Percentiles rank a stretch among this genome's conserved stretches.
Evolutionary conservation across 2,329 filamentous ascomycete genomes (phyloP).

Genomic region (Raffaelea arxii): DNA sequence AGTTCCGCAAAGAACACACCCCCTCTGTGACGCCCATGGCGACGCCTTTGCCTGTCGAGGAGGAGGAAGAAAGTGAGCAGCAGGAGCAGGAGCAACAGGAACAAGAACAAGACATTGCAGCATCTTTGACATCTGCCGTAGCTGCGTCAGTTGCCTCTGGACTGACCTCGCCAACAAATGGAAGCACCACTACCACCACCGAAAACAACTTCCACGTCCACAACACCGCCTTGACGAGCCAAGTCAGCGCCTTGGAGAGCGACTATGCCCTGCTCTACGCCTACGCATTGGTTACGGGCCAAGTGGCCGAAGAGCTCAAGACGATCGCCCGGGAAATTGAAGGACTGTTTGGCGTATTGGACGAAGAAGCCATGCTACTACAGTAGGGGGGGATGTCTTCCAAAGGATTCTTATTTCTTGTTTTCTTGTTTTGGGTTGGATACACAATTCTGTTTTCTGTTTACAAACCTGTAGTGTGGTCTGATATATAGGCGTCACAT

Average conservation of each 20-base stretch:
- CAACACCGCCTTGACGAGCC: neutral
- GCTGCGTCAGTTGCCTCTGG: too few species aligned
- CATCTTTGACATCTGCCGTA: neutral
- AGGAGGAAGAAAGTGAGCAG: neutral
- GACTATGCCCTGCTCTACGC: slow-evolving; percentile 92
- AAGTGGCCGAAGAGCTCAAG: slow-evolving; percentile 55
- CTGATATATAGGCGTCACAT: too few species aligned
- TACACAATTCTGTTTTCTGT: neutral
- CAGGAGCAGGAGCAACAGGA: neutral
- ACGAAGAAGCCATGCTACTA: slow-evolving; percentile 48
- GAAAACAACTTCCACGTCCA: neutral
- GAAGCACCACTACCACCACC: neutral
- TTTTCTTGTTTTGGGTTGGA: neutral
- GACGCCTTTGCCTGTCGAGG: neutral
- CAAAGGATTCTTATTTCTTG: too few species aligned
- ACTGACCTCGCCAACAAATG: neutral
- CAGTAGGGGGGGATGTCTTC: too few species aligned
- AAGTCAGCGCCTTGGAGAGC: slow-evolving; percentile 43
- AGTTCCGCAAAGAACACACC: slow-evolving; percentile 64
- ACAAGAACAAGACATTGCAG: neutral
- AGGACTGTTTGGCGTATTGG: slow-evolving; percentile 51
- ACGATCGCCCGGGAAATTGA: slow-evolving; percentile 53
- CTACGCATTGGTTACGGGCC: slow-evolving; percentile 64
- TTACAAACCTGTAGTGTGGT: neutral
- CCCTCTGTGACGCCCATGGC: slow-evolving; percentile 4